A percentile compares a stretch with the other conserved stretches of the same genome.
These are phyloP conservation scores for Fremontodendron californicum DNA, from an alignment of 345 rosid species.

Conservation along the genomic window DNA sequence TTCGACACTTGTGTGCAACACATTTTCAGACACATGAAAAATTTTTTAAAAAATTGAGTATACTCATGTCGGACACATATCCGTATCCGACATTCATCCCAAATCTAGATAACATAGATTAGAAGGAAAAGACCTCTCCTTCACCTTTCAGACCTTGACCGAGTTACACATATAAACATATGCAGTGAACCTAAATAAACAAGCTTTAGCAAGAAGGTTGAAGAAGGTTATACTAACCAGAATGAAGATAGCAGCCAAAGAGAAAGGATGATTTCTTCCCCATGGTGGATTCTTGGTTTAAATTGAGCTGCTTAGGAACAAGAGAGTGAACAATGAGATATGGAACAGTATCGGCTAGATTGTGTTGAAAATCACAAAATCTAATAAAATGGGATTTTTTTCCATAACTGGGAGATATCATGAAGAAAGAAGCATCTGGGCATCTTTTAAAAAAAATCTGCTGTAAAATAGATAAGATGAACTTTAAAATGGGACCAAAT, in stretches of 20 bases:
- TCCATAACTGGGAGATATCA: conserved; percentile 2
- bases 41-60: no score
- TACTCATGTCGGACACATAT: no score
- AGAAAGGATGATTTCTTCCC: not conserved
- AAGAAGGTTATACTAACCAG: not conserved
- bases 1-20: no score
- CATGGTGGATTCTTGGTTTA: not conserved
- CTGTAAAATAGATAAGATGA: not conserved
- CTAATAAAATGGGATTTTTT: not conserved
- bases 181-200: not conserved
- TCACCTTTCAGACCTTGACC: no score
- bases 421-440: not conserved
- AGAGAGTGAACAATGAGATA: not conserved
- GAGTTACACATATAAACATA: not conserved
- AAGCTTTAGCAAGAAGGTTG: not conserved
- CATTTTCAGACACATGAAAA: no score
- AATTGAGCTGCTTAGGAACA: not conserved
- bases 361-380: conserved; percentile 2
- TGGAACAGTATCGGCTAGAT: not conserved
- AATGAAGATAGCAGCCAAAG: not conserved
- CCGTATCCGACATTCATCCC: no score
- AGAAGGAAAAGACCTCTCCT: no score
- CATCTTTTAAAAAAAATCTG: not conserved
- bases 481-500: not conserved
- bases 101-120: no score